Evolutionary conservation across 2,329 filamentous ascomycete species (phyloP), one percentile per base, ranked within the genome.

Genomic region (Pseudocercospora eumusae): DNA sequence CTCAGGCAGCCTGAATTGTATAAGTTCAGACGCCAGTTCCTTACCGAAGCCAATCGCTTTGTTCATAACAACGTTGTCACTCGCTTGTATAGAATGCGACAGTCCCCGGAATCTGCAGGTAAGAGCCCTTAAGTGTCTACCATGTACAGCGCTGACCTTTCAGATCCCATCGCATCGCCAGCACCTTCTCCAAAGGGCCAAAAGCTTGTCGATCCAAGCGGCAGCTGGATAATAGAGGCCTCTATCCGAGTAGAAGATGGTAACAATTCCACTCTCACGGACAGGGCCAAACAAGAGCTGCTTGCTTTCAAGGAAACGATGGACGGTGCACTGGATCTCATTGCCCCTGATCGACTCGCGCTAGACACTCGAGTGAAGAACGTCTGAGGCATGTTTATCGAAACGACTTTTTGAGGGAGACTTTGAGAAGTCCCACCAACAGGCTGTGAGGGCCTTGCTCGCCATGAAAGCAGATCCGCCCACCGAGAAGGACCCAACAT

Each of bases 181-280:
- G 81, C 82, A 10, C 66, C 75, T 3, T 11, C 40, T 3, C 75
- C 82, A 49, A 68, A 77, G 11, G 73, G 80, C 3, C 76, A 86
- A 64, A 69, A 76, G 20, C 79, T 81, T 2, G 71, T 87, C 3
- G 86, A 88, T 68, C 75, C 78, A 9, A 86, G 81, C 56, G 84
- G 84, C 21, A 79, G 79, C 47, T 87, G 86, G 68, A 73, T 87
- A 25, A 74, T 88, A 20, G 84, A 87, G 67, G 82, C 84, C 2
- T 81, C 80, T 2, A 80, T 88, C 42, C 81, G 82, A 7, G 79
- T 87, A 3, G 80, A 83, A 61, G 84, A 87, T 64, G 78, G 79
- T 55, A 80, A 77, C 18, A 84, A 84, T 57, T 79, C 82, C 25
- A 80, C 81, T 56, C 77, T 85, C 18, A 78, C 85, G 67, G 82